phyloP scores from a whole-genome alignment of 352 stramenopile genomes.

The Phytophthora brassicae region DNA sequence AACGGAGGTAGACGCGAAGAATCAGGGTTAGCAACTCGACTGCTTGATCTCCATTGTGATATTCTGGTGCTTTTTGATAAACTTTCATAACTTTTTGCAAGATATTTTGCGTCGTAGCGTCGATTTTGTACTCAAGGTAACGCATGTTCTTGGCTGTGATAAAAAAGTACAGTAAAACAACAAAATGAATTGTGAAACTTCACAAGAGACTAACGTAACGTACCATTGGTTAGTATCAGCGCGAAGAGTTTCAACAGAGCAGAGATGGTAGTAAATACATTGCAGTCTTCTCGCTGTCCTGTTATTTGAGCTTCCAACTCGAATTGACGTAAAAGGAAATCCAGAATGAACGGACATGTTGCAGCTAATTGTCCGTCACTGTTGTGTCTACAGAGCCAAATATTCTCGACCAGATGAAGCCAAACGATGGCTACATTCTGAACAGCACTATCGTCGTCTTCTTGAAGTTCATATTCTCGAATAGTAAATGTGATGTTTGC shows the following conservation, averaged over 20 bases:
- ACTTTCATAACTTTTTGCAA: conserved; percentile 11
- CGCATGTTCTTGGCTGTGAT: conserved; percentile 25
- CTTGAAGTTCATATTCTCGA: not conserved
- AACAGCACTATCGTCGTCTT: conserved; percentile 8
- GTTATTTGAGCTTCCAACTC: conserved; percentile 8
- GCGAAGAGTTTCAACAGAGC: conserved; percentile 22
- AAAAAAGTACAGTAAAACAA: not conserved
- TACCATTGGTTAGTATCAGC: conserved; percentile 32
- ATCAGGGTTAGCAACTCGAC: conserved; percentile 20
- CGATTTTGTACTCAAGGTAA: conserved; percentile 21
- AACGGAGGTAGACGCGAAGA: conserved; percentile 26
- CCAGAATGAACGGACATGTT: conserved; percentile 14
- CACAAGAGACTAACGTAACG: not conserved
- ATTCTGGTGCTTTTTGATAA: not conserved
- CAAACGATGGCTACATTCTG: conserved; percentile 18
- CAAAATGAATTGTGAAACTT: not conserved
- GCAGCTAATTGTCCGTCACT: conserved; percentile 30
- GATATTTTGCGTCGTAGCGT: conserved; percentile 8
- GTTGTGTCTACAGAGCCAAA: conserved; percentile 42
- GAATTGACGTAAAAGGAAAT: conserved; percentile 21
- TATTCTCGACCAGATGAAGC: conserved; percentile 31
- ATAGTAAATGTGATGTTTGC: conserved; percentile 6
- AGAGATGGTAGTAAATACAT: conserved; percentile 7
- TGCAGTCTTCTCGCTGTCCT: not conserved
- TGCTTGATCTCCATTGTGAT: not conserved